Base-by-base conservation (phyloP, 2,329 filamentous ascomycete species). In the Colletotrichum sp. region DNA sequence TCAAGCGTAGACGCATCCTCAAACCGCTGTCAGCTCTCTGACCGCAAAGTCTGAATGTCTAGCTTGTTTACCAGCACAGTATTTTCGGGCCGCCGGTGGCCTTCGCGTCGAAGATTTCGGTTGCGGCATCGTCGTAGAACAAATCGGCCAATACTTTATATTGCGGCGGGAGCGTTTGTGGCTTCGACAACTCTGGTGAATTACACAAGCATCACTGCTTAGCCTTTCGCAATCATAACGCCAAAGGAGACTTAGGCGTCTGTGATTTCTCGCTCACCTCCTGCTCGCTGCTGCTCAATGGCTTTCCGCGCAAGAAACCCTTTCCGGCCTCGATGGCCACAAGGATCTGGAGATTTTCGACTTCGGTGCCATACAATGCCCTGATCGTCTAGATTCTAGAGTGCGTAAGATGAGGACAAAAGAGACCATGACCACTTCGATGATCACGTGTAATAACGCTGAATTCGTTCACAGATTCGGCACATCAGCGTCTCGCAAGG, bases 1-100 rank as follows among this genome's bases (percentile, higher is more conserved):
- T 94, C 92, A 18, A 84, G 88, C 30, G 92, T 88, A 80, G 93
- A 94, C 0, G 92, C 92, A 30, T 90, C 83, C 77, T 91, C 87
- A 79, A 94, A 94, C 1, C 92, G 85, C 59, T 39, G 36, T 0
- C 36, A 39, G 15, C 15, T 39, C 36, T 39, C 36, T 3, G 36
- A 2, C 15, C 1, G 36, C 36, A 3, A 8, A 16, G 15, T 90
- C 15, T 88, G 85, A 21, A 94, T 87, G 6, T 91, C 91, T 2
- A 80, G 84, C 1, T 86, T 66, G 78, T 91, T 86, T 80, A 90
- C 88, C 63, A 90, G 84, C 74, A 91, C 88, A 34, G 93, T 87
- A 24, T 92, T 84, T 68, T 90, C 2, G 91, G 89, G 1, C 87
- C 85, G 7, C 92, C 92, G 77, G 94, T 93, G 39, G 86, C 79